These are phyloP conservation scores for Sarocladium brachiariae DNA, from an alignment of 2,329 filamentous ascomycete genomes.

Conservation along the genomic window DNA sequence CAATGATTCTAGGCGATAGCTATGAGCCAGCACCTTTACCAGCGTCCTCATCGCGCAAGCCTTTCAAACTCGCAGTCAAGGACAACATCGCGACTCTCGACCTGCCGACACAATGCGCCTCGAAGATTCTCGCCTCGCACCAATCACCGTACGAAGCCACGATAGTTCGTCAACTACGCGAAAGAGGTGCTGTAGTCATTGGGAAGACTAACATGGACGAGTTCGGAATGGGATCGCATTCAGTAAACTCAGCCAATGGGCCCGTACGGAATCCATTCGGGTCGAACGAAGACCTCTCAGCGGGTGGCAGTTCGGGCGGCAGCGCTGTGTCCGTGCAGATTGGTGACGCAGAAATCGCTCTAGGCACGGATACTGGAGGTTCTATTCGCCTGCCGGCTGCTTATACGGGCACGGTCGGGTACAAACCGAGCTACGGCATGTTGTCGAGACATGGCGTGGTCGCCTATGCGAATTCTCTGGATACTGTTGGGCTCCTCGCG, in stretches of 20 bases:
- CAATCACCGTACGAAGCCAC: conserved; percentile 76
- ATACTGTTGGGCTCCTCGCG: conserved; percentile 77
- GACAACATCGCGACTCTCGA: conserved; percentile 66
- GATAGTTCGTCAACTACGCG: conserved; percentile 61
- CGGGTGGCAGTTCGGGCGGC: conserved; percentile 87
- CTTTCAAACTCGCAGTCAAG: conserved; percentile 56
- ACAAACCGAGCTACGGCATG: conserved; percentile 88
- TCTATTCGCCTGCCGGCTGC: conserved; percentile 82
- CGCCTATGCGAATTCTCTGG: conserved; percentile 86
- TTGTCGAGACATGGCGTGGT: conserved; percentile 81
- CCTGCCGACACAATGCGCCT: conserved; percentile 77
- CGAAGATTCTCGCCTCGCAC: conserved; percentile 63
- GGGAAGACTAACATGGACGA: conserved; percentile 94
- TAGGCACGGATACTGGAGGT: conserved; percentile 92
- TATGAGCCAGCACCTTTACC: not conserved
- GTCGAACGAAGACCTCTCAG: conserved; percentile 43
- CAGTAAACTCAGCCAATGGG: conserved; percentile 61
- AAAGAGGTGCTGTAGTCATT: conserved; percentile 54
- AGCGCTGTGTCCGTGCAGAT: conserved; percentile 78
- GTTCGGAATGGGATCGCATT: conserved; percentile 92
- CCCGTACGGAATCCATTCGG: conserved; percentile 47
- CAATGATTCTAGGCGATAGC: not conserved
- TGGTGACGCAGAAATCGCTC: conserved; percentile 51
- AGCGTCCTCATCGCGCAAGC: conserved; percentile 5
- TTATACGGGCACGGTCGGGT: conserved; percentile 76